Evolutionary conservation across 306 rosid genomes (phyloP), one percentile per base, ranked within the genome.

Genomic region (Rosa chinensis): DNA sequence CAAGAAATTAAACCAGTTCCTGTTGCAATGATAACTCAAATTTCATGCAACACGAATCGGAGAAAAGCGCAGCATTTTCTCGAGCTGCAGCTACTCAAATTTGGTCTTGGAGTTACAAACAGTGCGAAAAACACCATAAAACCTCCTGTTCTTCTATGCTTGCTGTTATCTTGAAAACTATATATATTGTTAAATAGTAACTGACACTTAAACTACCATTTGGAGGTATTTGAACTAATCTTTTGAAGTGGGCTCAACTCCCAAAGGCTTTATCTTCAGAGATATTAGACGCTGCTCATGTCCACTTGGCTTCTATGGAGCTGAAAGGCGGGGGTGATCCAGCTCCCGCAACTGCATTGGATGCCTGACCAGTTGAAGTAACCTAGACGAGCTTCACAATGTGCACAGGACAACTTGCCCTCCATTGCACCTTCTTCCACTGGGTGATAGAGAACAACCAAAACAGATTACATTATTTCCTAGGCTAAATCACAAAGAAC

Each of bases 241-340:
- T 25, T 25, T 25, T 25, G 28, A 25, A 25, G 28, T 25, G 28
- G 45, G 62, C 76, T 68, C 68, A 50, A 77, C 72, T 69, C 20
- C 23, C 2, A 64, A 32, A 70, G 70, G 73, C 42, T 5, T 52
- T 56, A 45, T 35, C 73, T 58, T 13, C 72, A 40, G 53, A 78
- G 64, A 77, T 78, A 67, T 86, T 83, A 94, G 83, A 87, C 53
- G 25, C 81, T 86, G 83, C 97, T 88, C 77, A 80, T 58, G 75
- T 95, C 99, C 59, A 95, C 92, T 70, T 98, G 90, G 84, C 91
- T 78, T 88, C 86, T 91, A 70, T 95, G 99, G 66, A 95, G 92
- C 86, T 95, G 99, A 86, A 95, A 95, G 67, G 96, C 99, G 0
- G 99, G 99, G 66, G 96, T 91, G 85, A 95, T 91, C 99, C 99